Percentiles rank a stretch among this genome's conserved stretches.
Evolutionary conservation across 2,329 filamentous ascomycete genomes (phyloP).

Genomic region (Pestalotiopsis sp.): DNA sequence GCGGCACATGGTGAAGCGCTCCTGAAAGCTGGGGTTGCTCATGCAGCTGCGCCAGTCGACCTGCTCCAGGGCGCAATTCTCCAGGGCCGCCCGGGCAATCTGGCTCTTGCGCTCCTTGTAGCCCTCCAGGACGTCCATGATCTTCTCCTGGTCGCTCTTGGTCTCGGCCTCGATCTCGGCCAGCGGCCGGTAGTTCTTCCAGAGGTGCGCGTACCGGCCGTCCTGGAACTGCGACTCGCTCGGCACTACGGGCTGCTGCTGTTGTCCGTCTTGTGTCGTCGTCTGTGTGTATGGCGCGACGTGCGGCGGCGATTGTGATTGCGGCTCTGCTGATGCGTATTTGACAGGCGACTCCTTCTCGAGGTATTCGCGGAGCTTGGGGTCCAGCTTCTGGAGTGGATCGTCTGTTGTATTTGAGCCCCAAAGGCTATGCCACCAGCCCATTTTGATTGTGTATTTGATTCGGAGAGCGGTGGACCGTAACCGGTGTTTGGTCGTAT

Average conservation of each 20-base stretch:
- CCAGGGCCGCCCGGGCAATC: constrained; percentile 81
- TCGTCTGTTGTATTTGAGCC: constrained; percentile 56
- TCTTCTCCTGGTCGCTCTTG: constrained; percentile 78
- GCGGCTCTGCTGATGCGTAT: constrained; percentile 44
- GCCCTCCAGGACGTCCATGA: constrained; percentile 77
- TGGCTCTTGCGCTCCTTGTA: constrained; percentile 81
- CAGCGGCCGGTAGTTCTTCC: constrained; percentile 86
- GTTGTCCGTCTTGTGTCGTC: constrained; percentile 11
- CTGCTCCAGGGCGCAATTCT: constrained; percentile 92
- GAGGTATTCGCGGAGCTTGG: constrained; percentile 82
- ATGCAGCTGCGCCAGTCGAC: constrained; percentile 84
- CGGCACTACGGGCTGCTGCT: constrained; percentile 41
- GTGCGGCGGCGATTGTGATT: constrained; percentile 9
- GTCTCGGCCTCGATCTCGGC: constrained; percentile 68
- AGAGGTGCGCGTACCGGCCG: constrained; percentile 79
- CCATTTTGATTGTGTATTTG: constrained; percentile 45
- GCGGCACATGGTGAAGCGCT: constrained; percentile 79
- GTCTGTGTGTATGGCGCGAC: constrained; percentile 7
- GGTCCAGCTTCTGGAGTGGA: constrained; percentile 77
- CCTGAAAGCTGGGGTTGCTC: constrained; percentile 67
- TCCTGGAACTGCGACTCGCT: constrained; percentile 58
- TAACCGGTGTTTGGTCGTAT: background rate
- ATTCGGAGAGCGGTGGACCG: background rate
- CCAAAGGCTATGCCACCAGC: constrained; percentile 60
- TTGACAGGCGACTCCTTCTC: constrained; percentile 79